A percentile compares a stretch with the other conserved stretches of the same genome.
phyloP scores from a whole-genome alignment of 2,329 filamentous ascomycete genomes.

The Pestalotiopsis sp. region DNA sequence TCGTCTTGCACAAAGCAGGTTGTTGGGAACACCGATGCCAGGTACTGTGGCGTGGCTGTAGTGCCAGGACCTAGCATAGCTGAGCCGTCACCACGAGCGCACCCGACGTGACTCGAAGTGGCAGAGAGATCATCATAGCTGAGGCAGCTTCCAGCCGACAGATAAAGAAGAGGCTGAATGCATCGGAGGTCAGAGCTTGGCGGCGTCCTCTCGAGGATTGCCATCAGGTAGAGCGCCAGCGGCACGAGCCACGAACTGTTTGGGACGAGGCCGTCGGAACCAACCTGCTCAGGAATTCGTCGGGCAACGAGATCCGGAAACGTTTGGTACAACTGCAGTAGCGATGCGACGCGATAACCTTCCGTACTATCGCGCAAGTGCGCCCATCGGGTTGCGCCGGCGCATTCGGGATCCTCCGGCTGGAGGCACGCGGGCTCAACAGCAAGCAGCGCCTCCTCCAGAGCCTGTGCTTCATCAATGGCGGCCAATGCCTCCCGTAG shows the following conservation, averaged over 20 bases:
- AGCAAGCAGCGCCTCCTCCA: slow-evolving; percentile 7
- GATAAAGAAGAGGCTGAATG: slow-evolving; percentile 8
- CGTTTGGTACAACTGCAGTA: slow-evolving; percentile 7
- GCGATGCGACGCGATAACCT: slow-evolving; percentile 7
- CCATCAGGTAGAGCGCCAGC: slow-evolving; percentile 2
- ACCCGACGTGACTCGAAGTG: background rate
- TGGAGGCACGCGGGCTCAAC: background rate
- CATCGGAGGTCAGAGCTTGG: slow-evolving; percentile 7
- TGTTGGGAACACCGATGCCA: background rate
- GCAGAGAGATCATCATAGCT: background rate
- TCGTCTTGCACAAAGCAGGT: background rate
- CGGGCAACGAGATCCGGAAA: slow-evolving; percentile 9
- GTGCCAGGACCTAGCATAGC: background rate
- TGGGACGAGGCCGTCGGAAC: slow-evolving; percentile 2
- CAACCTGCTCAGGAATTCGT: slow-evolving; percentile 3
- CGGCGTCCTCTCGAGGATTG: background rate
- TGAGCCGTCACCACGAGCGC: background rate
- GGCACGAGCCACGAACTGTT: slow-evolving; percentile 2
- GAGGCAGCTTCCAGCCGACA: slow-evolving; percentile 8
- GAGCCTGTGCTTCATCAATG: background rate
- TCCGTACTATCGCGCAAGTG: slow-evolving; percentile 8
- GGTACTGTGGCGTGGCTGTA: background rate
- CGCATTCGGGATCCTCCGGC: background rate
- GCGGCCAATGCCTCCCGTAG: background rate
- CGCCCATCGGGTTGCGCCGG: background rate